Conservation (phyloP, 176 grass and related monocot species). For the Secale cereale region DNA sequence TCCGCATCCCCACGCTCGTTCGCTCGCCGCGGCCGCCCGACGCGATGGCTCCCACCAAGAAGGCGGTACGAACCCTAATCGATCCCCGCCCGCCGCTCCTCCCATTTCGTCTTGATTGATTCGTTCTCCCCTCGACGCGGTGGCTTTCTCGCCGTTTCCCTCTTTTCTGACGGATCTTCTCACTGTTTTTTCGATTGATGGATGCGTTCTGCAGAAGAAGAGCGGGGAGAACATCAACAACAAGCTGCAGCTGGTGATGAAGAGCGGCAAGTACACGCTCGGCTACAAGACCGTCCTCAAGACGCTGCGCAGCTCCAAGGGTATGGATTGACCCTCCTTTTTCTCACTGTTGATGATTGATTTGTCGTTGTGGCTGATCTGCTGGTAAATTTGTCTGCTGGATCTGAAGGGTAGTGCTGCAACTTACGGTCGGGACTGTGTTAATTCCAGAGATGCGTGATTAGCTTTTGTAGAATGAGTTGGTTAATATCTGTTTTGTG, state of each 20-base stretch:
- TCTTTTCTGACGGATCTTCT: background rate
- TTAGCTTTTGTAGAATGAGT: background rate
- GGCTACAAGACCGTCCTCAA: conserved; percentile 96
- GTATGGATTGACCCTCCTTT: conserved; percentile 18
- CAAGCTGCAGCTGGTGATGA: conserved; percentile 96
- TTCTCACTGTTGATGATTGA: too few relatives aligned
- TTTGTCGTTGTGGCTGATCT: background rate
- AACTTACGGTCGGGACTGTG: background rate
- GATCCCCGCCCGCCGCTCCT: background rate
- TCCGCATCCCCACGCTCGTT: background rate
- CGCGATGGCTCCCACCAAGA: conserved; percentile 90
- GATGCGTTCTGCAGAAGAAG: conserved; percentile 70
- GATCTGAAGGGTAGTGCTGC: background rate
- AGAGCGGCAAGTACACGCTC: conserved; percentile 97
- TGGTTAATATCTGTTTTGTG: background rate
- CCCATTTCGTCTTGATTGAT: background rate
- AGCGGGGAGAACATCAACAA: conserved; percentile 93
- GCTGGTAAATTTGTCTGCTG: too few relatives aligned
- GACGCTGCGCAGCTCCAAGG: conserved; percentile 91
- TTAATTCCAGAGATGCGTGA: background rate
- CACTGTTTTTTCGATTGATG: background rate
- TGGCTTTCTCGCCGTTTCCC: background rate
- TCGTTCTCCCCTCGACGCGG: background rate
- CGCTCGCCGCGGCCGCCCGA: conserved; percentile 2
- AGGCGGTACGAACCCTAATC: conserved; percentile 53